Evolutionary conservation across 495 filamentous ascomycete genomes (phyloP).

Genomic region (Aspergillus cavernicola): DNA sequence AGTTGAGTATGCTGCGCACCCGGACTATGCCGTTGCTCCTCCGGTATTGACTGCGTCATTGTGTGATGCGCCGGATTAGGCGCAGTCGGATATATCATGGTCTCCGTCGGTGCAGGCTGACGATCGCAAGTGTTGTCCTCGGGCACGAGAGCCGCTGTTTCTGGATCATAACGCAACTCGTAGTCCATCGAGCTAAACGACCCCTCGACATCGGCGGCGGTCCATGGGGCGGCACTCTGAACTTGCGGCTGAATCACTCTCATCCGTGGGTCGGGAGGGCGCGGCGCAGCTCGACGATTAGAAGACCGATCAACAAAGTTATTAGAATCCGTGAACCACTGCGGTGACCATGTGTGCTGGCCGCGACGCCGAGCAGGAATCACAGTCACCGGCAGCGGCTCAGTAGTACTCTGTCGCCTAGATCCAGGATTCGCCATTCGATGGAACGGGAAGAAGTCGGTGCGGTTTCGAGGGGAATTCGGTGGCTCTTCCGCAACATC

Average conservation of each 20-base stretch:
- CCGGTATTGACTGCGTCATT: background rate
- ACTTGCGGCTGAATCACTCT: slow-evolving; percentile 40
- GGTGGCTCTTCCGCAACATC: slow-evolving; percentile 23
- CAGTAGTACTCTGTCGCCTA: slow-evolving; percentile 25
- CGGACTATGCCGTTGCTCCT: background rate
- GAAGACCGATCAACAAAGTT: slow-evolving; percentile 15
- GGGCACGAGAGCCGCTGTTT: slow-evolving; percentile 41
- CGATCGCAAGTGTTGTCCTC: slow-evolving; percentile 13
- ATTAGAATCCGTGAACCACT: slow-evolving; percentile 23
- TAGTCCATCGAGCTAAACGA: slow-evolving; percentile 25
- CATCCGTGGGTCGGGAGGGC: slow-evolving; percentile 27
- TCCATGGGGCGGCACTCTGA: slow-evolving; percentile 40
- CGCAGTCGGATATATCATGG: background rate
- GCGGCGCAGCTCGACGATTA: slow-evolving; percentile 12
- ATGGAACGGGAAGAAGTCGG: slow-evolving; percentile 31
- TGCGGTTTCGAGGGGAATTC: slow-evolving; percentile 15
- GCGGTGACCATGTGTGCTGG: slow-evolving; percentile 43
- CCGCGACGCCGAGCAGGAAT: slow-evolving; percentile 63
- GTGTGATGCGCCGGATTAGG: background rate
- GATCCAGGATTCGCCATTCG: slow-evolving; percentile 23
- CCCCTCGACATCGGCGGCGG: slow-evolving; percentile 27
- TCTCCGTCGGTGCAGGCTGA: background rate
- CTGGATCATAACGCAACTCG: slow-evolving; percentile 43
- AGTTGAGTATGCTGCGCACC: background rate
- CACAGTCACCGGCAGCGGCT: slow-evolving; percentile 57